Percentiles rank a stretch among this genome's conserved stretches.
Evolutionary conservation across 192 early-diverging fungal genomes (phyloP).

Genomic region (Ambispora gerdemannii): DNA sequence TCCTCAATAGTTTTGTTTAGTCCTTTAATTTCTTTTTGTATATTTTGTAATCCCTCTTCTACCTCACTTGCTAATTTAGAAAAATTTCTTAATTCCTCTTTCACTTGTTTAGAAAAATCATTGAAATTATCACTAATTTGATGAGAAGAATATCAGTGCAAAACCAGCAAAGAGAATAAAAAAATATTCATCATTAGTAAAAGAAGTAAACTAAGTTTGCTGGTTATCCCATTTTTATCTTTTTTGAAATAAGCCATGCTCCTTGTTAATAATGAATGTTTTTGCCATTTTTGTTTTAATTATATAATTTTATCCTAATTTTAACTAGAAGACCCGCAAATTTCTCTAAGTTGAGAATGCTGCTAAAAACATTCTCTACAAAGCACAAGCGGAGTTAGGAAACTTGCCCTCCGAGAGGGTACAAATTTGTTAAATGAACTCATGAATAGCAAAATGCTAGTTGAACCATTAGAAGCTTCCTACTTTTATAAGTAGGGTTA

Average conservation of each 20-base stretch:
- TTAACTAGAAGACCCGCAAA: no score
- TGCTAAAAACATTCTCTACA: no score
- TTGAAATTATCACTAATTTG: neutral
- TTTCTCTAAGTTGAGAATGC: no score
- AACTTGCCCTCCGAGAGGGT: no score
- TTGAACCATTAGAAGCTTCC: no score
- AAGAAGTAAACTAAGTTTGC: neutral
- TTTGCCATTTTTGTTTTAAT: neutral
- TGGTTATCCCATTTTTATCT: neutral
- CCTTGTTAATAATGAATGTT: neutral
- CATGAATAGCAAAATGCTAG: no score
- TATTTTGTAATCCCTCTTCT: neutral
- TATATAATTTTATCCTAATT: no score
- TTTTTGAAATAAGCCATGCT: neutral
- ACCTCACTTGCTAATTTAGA: neutral
- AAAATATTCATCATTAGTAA: neutral
- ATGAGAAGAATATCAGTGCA: neutral
- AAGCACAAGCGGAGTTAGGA: no score
- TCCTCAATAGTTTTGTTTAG: neutral
- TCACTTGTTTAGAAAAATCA: neutral
- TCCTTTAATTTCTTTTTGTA: neutral
- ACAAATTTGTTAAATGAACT: no score
- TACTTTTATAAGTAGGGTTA: no score
- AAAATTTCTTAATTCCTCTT: conserved; percentile 1
- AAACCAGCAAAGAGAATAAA: neutral